phyloP scores from a whole-genome alignment of 768 basidiomycete genomes.

The Fibroporia radiculosa region DNA sequence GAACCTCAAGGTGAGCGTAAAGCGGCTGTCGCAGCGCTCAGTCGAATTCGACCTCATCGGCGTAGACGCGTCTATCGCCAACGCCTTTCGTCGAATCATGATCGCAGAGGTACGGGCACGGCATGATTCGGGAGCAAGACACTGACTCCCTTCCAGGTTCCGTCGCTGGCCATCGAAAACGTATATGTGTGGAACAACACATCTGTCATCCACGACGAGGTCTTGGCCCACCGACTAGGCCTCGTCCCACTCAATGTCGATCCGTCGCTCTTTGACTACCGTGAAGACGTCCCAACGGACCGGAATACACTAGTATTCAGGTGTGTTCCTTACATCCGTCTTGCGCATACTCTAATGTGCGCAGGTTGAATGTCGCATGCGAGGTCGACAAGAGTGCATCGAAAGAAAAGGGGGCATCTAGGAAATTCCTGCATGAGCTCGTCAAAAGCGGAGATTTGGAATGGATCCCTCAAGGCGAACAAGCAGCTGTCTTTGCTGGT shows the following conservation, averaged over 20 bases:
- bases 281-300: constrained; percentile 57
- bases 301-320: constrained; percentile 87
- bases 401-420: constrained; percentile 28
- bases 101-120: constrained; percentile 92
- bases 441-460: constrained; percentile 57
- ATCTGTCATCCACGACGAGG: constrained; percentile 87
- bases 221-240: constrained; percentile 87
- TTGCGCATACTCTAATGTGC: background rate
- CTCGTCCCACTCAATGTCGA: constrained; percentile 86
- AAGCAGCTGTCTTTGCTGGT: constrained; percentile 47
- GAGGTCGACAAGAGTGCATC: constrained; percentile 49
- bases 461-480: constrained; percentile 83
- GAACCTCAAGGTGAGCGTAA: constrained; percentile 68
- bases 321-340: constrained; percentile 5
- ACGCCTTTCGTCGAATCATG: constrained; percentile 86
- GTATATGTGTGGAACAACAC: constrained; percentile 96
- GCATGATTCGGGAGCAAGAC: background rate
- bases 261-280: constrained; percentile 62
- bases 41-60: constrained; percentile 95
- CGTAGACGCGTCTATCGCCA: constrained; percentile 93
- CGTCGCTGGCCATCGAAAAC: constrained; percentile 83
- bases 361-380: constrained; percentile 52
- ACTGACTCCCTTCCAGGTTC: constrained; percentile 65
- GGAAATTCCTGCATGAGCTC: constrained; percentile 17
- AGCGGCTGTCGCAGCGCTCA: constrained; percentile 72